Conservation (phyloP, 2,329 filamentous ascomycete genomes). For the Aplosporella prunicola region DNA sequence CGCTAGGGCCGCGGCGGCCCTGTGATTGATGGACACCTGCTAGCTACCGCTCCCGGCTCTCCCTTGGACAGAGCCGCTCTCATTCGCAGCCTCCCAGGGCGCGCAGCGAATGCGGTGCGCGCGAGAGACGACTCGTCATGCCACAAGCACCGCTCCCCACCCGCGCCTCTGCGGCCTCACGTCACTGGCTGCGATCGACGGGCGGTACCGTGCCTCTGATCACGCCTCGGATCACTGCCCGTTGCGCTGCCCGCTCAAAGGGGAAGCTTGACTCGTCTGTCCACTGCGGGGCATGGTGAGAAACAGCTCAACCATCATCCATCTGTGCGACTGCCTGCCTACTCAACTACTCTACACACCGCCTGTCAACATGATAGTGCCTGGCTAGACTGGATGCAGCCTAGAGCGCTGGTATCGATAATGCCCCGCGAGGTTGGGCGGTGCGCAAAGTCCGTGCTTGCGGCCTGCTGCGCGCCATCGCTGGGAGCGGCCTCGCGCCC, state of each 20-base stretch:
- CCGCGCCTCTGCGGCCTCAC: constrained; percentile 8
- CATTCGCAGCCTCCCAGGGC: constrained; percentile 2
- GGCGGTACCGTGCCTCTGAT: constrained; percentile 6
- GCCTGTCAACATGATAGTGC: constrained; percentile 8
- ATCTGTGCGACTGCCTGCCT: constrained; percentile 4
- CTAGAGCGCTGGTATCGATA: constrained; percentile 2
- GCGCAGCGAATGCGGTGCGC: background rate
- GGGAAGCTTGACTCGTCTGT: constrained; percentile 7
- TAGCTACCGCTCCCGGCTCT: constrained; percentile 1
- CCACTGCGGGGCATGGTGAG: constrained; percentile 7
- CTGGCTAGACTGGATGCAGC: constrained; percentile 9
- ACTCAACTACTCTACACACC: background rate
- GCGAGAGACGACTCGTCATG: constrained; percentile 4
- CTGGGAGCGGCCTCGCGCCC: too few species aligned
- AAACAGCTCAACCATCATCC: too few species aligned
- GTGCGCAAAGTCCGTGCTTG: too few species aligned
- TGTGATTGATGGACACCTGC: constrained; percentile 1
- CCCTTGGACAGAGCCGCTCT: constrained; percentile 1
- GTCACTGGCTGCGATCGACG: constrained; percentile 8
- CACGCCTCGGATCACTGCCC: constrained; percentile 7
- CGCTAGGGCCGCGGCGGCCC: background rate
- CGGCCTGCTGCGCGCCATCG: too few species aligned
- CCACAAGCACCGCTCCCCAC: constrained; percentile 9
- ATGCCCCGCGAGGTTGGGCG: constrained; percentile 3
- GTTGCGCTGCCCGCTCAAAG: background rate